Evolutionary conservation across 140 eudicot genomes (phyloP).

Genomic region (Anethum foeniculum): DNA sequence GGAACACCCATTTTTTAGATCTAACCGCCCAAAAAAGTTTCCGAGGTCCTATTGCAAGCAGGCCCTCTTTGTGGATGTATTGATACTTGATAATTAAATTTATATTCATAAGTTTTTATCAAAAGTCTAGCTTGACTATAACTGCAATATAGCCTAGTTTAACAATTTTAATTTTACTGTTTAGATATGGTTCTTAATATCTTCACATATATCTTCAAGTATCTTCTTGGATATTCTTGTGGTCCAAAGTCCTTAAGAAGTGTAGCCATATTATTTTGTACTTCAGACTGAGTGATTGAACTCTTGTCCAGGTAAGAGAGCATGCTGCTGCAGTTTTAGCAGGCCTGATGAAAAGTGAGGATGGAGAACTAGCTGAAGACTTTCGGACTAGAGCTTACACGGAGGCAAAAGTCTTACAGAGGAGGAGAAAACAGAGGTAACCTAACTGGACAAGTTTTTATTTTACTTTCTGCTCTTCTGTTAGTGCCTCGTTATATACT

Average conservation of each 20-base stretch:
- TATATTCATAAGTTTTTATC: background rate
- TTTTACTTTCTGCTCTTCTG: background rate
- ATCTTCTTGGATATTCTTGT: background rate
- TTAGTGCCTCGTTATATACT: background rate
- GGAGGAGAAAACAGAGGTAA: conserved; percentile 69
- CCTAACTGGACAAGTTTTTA: background rate
- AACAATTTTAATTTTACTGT: background rate
- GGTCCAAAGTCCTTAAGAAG: background rate
- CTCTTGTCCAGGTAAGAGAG: conserved; percentile 75
- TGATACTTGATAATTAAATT: background rate
- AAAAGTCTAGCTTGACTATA: background rate
- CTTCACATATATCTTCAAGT: background rate
- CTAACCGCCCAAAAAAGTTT: background rate
- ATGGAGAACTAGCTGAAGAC: conserved; percentile 56
- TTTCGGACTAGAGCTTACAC: conserved; percentile 77
- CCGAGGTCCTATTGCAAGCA: background rate
- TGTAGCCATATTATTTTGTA: background rate
- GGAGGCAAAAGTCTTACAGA: conserved; percentile 53
- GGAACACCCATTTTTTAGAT: background rate
- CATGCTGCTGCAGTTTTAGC: conserved; percentile 98
- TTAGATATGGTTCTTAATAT: conserved; percentile 3
- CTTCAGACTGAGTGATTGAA: background rate
- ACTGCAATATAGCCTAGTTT: background rate
- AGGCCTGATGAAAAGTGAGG: conserved; percentile 94
- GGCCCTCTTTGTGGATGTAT: background rate